Percentiles rank a stretch among this genome's conserved stretches.
These are phyloP conservation scores for Myochromella boudieri DNA, from an alignment of 768 basidiomycete genomes.

Conservation along the genomic window DNA sequence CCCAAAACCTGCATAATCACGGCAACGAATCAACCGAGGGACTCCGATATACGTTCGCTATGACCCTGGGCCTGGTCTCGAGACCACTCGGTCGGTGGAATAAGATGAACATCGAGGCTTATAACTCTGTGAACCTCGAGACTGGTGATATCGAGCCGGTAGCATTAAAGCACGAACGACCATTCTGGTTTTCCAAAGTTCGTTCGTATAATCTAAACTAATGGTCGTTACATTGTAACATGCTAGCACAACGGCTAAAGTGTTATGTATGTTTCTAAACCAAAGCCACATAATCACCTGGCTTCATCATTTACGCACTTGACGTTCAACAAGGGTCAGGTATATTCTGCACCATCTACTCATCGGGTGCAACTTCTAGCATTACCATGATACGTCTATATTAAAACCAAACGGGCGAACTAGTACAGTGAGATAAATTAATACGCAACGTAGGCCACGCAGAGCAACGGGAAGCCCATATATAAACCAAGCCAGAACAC, in stretches of 20 bases:
- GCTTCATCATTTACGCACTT: too few species aligned
- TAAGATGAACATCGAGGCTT: conserved; percentile 70
- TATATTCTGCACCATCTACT: too few species aligned
- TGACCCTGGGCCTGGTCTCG: conserved; percentile 70
- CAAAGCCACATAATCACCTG: too few species aligned
- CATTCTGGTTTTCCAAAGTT: conserved; percentile 96
- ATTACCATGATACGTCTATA: too few species aligned
- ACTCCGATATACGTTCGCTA: conserved; percentile 67
- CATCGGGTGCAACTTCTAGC: too few species aligned
- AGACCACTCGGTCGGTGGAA: conserved; percentile 86
- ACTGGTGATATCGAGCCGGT: conserved; percentile 73
- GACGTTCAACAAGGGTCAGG: too few species aligned
- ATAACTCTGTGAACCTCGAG: conserved; percentile 74
- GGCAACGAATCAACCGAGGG: conserved; percentile 14
- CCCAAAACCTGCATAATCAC: conserved; percentile 6
- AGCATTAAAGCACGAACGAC: conserved; percentile 76
- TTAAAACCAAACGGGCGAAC: too few species aligned
- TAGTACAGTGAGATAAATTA: too few species aligned
- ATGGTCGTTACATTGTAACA: background rate
- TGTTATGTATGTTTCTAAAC: background rate
- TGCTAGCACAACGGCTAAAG: background rate
- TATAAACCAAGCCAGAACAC: conserved; percentile 95
- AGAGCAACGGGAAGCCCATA: conserved; percentile 90
- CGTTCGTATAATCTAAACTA: conserved; percentile 49
- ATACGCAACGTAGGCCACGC: conserved; percentile 62